Base-by-base conservation (phyloP, 2,329 filamentous ascomycete species). In the Talaromyces sp. region DNA sequence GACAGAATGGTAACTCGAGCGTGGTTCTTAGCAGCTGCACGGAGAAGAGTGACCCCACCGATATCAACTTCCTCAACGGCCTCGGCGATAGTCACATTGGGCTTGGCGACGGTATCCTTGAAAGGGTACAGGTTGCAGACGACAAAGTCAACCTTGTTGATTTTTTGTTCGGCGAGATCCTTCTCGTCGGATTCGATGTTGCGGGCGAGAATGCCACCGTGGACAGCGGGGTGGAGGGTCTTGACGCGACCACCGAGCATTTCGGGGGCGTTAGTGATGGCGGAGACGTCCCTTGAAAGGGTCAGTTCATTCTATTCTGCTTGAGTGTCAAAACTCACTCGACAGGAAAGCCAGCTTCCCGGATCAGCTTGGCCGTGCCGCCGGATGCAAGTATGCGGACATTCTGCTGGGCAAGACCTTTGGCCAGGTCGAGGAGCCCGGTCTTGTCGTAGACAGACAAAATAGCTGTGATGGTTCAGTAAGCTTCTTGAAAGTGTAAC, bases 361-460 rank as follows among this genome's bases (percentile, higher is more conserved):
- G 89, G 73, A 98, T 97, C 90, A 98, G 90, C 82, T 90, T 95
- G 70, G 95, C 90, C 57, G 95, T 99, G 73, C 95, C 95, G 66
- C 95, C 95, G 65, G 94, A 98, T 63, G 95, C 95, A 66, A 99
- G 86, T 70, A 99, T 89, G 71, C 93, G 91, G 72, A 97, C 91
- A 87, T 95, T 90, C 76, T 96, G 87, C 84, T 94, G 87, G 75
- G 91, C 86, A 60, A 97, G 87, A 72, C 93, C 93, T 81, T 96
- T 96, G 73, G 93, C 92, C 72, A 97, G 85, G 81, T 97, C 93
- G 71, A 97, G 83, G 70, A 97, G 87, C 67, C 93, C 95, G 64
- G 94, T 98, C 89, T 99, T 99, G 86, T 99, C 92, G 78, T 95
- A 98, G 84, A 98, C 95, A 70, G 94, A 98, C 78, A 99, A 86